Percentiles rank a stretch among this genome's conserved stretches.
Conservation (phyloP, 805 yeast species). For the Yueomyces sp. region DNA sequence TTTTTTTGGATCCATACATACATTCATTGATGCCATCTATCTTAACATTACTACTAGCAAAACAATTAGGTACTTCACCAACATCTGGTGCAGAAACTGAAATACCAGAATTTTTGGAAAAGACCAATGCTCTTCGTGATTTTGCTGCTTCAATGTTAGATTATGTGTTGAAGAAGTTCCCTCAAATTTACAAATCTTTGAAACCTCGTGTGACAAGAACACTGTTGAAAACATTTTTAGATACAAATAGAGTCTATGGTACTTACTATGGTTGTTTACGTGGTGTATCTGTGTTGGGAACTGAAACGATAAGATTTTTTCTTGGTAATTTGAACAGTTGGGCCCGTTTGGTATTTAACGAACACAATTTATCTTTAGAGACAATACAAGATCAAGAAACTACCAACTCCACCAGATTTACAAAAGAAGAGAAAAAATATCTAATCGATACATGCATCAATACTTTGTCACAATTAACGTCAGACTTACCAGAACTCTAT, state of each 20-base stretch:
- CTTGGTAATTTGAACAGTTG: constrained; percentile 78
- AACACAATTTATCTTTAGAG: constrained; percentile 14
- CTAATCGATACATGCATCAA: constrained; percentile 40
- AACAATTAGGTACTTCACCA: constrained; percentile 54
- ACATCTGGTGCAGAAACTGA: constrained; percentile 11
- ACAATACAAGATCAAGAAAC: constrained; percentile 5
- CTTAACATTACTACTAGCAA: constrained; percentile 76
- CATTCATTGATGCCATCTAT: constrained; percentile 97
- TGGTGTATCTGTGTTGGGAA: constrained; percentile 74
- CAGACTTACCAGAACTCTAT: constrained; percentile 19
- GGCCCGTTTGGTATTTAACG: constrained; percentile 46
- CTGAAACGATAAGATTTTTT: constrained; percentile 75
- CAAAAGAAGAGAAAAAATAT: constrained; percentile 34
- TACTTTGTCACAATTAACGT: constrained; percentile 37
- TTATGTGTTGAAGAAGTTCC: constrained; percentile 66
- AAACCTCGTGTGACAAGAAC: constrained; percentile 93
- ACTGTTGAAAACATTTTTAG: constrained; percentile 77
- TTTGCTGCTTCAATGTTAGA: constrained; percentile 75
- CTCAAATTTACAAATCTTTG: constrained; percentile 74
- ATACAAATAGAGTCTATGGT: constrained; percentile 69
- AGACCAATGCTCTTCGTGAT: constrained; percentile 56
- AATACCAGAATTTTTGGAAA: constrained; percentile 25
- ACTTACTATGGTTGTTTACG: constrained; percentile 86
- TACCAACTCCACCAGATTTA: constrained; percentile 14
- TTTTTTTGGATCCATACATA: constrained; percentile 87